phyloP scores from a whole-genome alignment of 2,329 filamentous ascomycete genomes.

The Fonsecaea pugnacius region DNA sequence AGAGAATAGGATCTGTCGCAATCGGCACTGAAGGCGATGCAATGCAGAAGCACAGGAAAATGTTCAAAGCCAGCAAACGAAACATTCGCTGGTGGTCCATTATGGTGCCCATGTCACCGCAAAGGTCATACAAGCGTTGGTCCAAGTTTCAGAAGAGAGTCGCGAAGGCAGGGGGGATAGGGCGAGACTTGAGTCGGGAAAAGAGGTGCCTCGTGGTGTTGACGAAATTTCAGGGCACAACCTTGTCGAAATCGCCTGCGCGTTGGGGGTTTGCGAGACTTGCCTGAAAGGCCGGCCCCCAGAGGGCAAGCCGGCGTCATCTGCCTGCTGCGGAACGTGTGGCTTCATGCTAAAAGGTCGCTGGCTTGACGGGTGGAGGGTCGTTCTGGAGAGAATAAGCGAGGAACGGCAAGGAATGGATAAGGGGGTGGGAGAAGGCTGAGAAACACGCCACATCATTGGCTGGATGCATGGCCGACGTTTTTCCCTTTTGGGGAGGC shows the following conservation, averaged over 20 bases:
- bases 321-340: slow-evolving; percentile 2
- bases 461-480: slow-evolving; percentile 9
- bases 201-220: slow-evolving; percentile 1
- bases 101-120: slow-evolving; percentile 23
- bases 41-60: slow-evolving; percentile 18
- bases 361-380: neutral
- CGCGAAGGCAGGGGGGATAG: slow-evolving; percentile 5
- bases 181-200: slow-evolving; percentile 2
- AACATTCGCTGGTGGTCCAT: slow-evolving; percentile 20
- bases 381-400: neutral
- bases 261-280: slow-evolving; percentile 8
- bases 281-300: neutral
- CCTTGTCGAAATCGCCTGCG: neutral
- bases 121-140: neutral
- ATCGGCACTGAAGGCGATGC: slow-evolving; percentile 28
- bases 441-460: slow-evolving; percentile 5
- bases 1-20: slow-evolving; percentile 31
- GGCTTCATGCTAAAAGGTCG: slow-evolving; percentile 11
- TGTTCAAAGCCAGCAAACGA: slow-evolving; percentile 14
- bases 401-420: neutral
- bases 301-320: slow-evolving; percentile 4
- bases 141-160: slow-evolving; percentile 2
- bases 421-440: slow-evolving; percentile 9
- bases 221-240: neutral
- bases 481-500: slow-evolving; percentile 7